Conservation (phyloP, 768 basidiomycete genomes). For the Dioszegia hungarica region DNA sequence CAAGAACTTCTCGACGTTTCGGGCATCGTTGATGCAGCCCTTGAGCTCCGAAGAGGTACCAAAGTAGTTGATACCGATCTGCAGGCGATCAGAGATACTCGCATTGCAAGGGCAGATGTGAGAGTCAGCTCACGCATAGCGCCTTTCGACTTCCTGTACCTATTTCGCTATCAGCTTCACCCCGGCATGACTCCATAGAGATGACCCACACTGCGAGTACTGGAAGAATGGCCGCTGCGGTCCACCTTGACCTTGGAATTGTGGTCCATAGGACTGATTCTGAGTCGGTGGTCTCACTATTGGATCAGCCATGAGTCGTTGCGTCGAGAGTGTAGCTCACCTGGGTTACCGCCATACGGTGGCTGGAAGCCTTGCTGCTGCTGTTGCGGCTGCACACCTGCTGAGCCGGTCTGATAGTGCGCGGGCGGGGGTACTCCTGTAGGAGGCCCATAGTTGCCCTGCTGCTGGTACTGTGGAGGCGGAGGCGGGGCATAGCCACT, state of each 20-base stretch:
- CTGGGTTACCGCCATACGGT: slow-evolving; percentile 29
- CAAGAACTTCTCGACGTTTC: slow-evolving; percentile 74
- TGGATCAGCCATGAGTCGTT: neutral
- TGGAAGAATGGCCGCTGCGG: slow-evolving; percentile 65
- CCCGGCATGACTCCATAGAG: neutral
- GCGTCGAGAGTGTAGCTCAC: neutral
- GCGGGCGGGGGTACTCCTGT: slow-evolving; percentile 13
- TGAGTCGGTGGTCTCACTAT: slow-evolving; percentile 49
- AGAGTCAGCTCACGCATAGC: slow-evolving; percentile 62
- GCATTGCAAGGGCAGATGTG: neutral
- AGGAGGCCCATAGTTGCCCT: slow-evolving; percentile 11
- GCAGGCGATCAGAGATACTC: neutral
- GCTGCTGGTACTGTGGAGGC: neutral
- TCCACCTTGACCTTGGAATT: slow-evolving; percentile 51
- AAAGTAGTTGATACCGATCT: slow-evolving; percentile 81
- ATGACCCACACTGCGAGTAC: slow-evolving; percentile 68
- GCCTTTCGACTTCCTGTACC: slow-evolving; percentile 76
- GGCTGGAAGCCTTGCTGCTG: slow-evolving; percentile 14
- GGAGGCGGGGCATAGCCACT: neutral
- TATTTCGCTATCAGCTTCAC: slow-evolving; percentile 1
- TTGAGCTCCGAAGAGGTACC: slow-evolving; percentile 63
- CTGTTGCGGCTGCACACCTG: slow-evolving; percentile 8
- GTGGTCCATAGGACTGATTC: slow-evolving; percentile 63
- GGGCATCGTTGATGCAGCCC: slow-evolving; percentile 90
- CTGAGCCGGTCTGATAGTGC: slow-evolving; percentile 11